Conservation (phyloP, 495 filamentous ascomycete genomes). For the Talaromyces proteolyticus region DNA sequence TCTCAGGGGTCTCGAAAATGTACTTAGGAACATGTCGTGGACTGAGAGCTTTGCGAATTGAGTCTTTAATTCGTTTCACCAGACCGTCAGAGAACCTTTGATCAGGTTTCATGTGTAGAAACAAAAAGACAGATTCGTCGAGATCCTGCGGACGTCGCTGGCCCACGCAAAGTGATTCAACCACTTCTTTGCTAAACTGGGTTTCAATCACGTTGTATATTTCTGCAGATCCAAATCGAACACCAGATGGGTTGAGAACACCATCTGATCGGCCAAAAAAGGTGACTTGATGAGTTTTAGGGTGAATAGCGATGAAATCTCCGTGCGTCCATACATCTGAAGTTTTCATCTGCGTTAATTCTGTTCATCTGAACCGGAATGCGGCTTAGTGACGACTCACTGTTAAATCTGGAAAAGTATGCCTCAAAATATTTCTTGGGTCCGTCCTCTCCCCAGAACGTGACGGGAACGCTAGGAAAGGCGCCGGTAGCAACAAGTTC, state of each 20-base stretch:
- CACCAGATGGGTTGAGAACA: slow-evolving; percentile 71
- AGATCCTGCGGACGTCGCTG: slow-evolving; percentile 60
- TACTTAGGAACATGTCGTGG: slow-evolving; percentile 72
- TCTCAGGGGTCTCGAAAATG: slow-evolving; percentile 73
- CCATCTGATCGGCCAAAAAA: slow-evolving; percentile 75
- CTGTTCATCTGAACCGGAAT: too few relatives aligned
- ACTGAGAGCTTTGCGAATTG: slow-evolving; percentile 58
- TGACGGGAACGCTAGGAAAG: slow-evolving; percentile 70
- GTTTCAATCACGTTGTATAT: slow-evolving; percentile 71
- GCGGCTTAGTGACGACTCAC: slow-evolving; percentile 9
- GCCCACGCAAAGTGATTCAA: slow-evolving; percentile 69
- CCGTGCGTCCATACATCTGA: slow-evolving; percentile 75
- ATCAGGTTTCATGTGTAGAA: slow-evolving; percentile 64
- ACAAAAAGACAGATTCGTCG: slow-evolving; percentile 73
- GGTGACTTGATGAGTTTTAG: slow-evolving; percentile 54
- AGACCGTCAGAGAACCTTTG: slow-evolving; percentile 46
- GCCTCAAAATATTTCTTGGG: slow-evolving; percentile 56
- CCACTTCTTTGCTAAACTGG: slow-evolving; percentile 52
- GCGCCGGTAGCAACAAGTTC: slow-evolving; percentile 63
- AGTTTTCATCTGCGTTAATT: too few relatives aligned
- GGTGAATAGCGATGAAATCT: slow-evolving; percentile 69
- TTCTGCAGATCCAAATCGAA: slow-evolving; percentile 73
- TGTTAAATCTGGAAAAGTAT: slow-evolving; percentile 66
- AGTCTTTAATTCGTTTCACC: slow-evolving; percentile 52
- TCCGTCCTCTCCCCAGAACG: slow-evolving; percentile 60